Evolutionary conservation across 2,329 filamentous ascomycete species (phyloP).

Genomic region (Scorias spongiosa): DNA sequence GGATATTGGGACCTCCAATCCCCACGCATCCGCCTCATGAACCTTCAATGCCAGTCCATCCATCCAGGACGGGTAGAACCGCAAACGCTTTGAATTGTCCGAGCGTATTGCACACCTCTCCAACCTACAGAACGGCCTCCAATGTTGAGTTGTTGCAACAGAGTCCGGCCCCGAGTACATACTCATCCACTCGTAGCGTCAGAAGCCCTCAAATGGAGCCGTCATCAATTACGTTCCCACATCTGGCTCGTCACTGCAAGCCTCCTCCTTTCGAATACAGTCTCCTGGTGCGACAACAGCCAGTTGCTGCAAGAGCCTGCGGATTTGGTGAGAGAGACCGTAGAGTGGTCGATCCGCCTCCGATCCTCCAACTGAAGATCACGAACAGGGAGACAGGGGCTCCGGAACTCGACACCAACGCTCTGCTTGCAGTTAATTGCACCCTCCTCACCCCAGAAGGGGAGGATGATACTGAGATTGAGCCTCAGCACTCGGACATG

Average conservation of each 20-base stretch:
- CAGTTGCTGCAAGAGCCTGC: slow-evolving; percentile 61
- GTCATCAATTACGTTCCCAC: not conserved
- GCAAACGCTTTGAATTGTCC: not conserved
- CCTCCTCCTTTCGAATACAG: slow-evolving; percentile 24
- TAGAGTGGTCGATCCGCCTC: slow-evolving; percentile 68
- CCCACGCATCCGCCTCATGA: not conserved
- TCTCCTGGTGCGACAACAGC: slow-evolving; percentile 59
- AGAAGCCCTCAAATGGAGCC: not conserved
- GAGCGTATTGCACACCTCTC: not conserved
- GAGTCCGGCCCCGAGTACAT: slow-evolving; percentile 2
- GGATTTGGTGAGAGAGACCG: slow-evolving; percentile 73
- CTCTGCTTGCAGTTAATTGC: slow-evolving; percentile 48
- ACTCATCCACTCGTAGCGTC: slow-evolving; percentile 3
- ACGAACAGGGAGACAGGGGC: slow-evolving; percentile 42
- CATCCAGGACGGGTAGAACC: slow-evolving; percentile 20
- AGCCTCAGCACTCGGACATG: slow-evolving; percentile 33
- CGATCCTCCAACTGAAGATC: slow-evolving; percentile 60
- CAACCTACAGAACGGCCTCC: not conserved
- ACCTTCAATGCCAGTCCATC: not conserved
- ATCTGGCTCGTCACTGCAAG: slow-evolving; percentile 2
- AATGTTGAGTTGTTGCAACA: not conserved
- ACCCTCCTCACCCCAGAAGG: slow-evolving; percentile 58
- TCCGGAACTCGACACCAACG: slow-evolving; percentile 46
- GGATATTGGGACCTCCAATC: not conserved
- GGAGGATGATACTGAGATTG: slow-evolving; percentile 46